Evolutionary conservation across 2,329 filamentous ascomycete species (phyloP).

Genomic region (Fulvia fulva): DNA sequence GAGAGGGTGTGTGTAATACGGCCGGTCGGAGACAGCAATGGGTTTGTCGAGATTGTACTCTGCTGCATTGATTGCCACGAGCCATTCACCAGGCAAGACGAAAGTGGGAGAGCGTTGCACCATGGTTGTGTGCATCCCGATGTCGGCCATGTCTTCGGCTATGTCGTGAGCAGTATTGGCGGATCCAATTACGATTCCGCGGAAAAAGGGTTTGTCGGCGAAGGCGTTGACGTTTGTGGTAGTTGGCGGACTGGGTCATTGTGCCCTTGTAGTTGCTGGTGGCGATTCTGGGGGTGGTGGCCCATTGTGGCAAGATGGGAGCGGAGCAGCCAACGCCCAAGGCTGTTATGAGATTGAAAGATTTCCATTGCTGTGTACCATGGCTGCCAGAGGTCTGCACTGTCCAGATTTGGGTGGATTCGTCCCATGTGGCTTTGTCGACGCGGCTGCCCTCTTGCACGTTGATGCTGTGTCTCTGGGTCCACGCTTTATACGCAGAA

Average conservation of each 20-base stretch:
- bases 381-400: constrained; percentile 9
- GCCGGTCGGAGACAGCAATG: constrained; percentile 20
- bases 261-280: constrained; percentile 38
- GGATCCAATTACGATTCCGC: constrained; percentile 45
- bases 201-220: constrained; percentile 34
- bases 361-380: constrained; percentile 6
- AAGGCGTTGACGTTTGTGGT: constrained; percentile 33
- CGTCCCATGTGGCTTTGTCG: constrained; percentile 38
- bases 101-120: constrained; percentile 44
- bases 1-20: constrained; percentile 27
- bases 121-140: constrained; percentile 43
- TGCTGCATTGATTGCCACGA: constrained; percentile 14
- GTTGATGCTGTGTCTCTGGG: constrained; percentile 37
- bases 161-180: constrained; percentile 50
- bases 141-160: constrained; percentile 45
- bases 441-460: constrained; percentile 38
- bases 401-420: constrained; percentile 37
- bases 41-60: constrained; percentile 21
- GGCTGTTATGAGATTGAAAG: constrained; percentile 33
- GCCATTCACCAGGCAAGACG: constrained; percentile 33
- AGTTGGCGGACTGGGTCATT: constrained; percentile 35
- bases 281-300: constrained; percentile 30
- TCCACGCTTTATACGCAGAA: constrained; percentile 38
- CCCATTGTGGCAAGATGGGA: constrained; percentile 23
- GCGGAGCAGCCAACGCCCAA: constrained; percentile 32